Base-by-base conservation (phyloP, 768 basidiomycete species). In the Daedaleopsis nitida region DNA sequence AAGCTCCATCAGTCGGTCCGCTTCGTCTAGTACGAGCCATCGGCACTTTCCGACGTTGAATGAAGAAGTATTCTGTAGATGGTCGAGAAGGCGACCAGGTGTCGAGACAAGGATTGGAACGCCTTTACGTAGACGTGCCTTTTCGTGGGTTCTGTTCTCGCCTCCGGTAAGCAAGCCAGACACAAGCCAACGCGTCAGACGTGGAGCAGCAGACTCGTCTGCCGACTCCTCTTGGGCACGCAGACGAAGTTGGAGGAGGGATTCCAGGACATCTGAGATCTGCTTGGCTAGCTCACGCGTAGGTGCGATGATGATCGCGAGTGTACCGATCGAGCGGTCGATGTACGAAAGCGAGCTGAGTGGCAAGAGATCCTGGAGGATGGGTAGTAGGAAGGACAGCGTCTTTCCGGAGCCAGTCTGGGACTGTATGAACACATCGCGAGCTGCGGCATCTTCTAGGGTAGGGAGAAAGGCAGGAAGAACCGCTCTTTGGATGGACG, bases 381-480 rank as follows among this genome's bases (percentile, higher is more conserved):
- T 94, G 27, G 96, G 96, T 12, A 98, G 85, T 23, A 98, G 84
- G 78, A 92, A 98, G 3, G 95, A 85, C 23, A 98, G 77, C 0
- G 96, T 98, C 76, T 98, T 98, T 70, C 96, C 96, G 0, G 96
- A 98, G 57, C 96, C 96, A 10, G 96, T 98, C 72, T 98, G 95
- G 13, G 94, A 92, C 74, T 97, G 96, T 58, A 98, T 92, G 74
- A 97, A 96, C 14, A 91, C 84, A 74, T 96, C 94, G 60, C 90
- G 80, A 52, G 77, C 59, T 11, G 76, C 51, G 67, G 63, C 61
- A 74, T 75, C 63, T 72, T 77, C 9, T 1, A 64, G 50, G 1
- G 62, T 59, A 74, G 68, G 42, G 4, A 91, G 81, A 45, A 98
- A 80, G n/a, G 87, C 73, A 7, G 84, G 80, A 13, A 89, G 76